Base-by-base conservation (phyloP, 2,329 filamentous ascomycete genomes). In the Penicillium oxalicum region DNA sequence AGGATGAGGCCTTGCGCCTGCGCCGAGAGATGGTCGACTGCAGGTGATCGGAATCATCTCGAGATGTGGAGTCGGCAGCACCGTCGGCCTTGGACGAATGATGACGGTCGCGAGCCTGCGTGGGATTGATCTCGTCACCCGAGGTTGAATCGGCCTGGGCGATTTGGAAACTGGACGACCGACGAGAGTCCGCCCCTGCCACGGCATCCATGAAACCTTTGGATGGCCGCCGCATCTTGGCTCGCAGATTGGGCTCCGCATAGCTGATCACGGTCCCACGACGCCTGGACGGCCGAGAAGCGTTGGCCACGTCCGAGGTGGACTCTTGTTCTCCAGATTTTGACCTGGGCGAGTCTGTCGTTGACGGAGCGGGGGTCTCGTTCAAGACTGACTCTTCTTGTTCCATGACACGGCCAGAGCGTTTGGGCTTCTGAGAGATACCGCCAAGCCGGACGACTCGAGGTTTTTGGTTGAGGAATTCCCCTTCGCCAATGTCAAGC, bases 211-310 rank as follows among this genome's bases (percentile, higher is more conserved):
- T 80, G 8, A 91, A 69, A 55, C 88, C 82, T 62, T 88, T 88
- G 1, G 84, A 87, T 24, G 88, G 87, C 50, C 88, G 79, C 50
- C 88, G 80, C 87, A 93, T 91, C 71, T 93, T 93, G 62, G 84
- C 86, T 53, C 86, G 79, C 37, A 93, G 74, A 60, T 87, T 91
- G 1, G 88, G 88, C 65, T 91, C 87, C 9, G 87, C 86, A 65
- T 93, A 93, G 71, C 86, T 91, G 52, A 93, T 79, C 43, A 82
- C 77, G 9, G 80, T 72, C 59, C 85, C 77, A 41, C 81, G 80
- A 55, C 88, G 79, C 56, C 88, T 76, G 57, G 83, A 85, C 24
- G 81, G 79, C 39, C 88, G 78, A 27, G 79, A 75, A 27, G 78
- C 79, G 43, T 78, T 76, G 33, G 68, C 74, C 6, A 69, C 26